Evolutionary conservation across 1,139 yeast genomes (phyloP).

Genomic region (Sugiyamaella pinicola): DNA sequence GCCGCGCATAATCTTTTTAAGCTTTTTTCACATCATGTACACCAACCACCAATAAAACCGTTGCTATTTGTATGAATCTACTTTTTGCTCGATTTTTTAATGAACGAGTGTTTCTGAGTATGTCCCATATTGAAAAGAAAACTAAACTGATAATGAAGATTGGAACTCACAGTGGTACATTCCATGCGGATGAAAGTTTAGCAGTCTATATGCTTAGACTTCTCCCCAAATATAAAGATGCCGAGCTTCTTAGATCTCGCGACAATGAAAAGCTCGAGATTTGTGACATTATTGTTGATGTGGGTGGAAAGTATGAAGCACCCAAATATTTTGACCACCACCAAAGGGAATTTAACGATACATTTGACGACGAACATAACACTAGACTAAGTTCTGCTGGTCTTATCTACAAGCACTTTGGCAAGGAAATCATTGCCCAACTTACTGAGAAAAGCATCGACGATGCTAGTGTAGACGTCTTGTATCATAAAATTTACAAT

Average conservation of each 20-base stretch:
- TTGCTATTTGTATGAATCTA: conserved; percentile 1
- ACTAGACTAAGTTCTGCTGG: conserved; percentile 96
- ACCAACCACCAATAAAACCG: background rate
- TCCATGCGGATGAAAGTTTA: conserved; percentile 97
- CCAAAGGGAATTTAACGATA: conserved; percentile 76
- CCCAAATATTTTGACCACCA: conserved; percentile 92
- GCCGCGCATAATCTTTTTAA: conserved; percentile 4
- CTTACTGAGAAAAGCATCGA: conserved; percentile 42
- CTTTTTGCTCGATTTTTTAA: background rate
- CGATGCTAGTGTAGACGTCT: conserved; percentile 48
- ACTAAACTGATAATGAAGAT: conserved; percentile 47
- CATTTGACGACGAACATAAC: conserved; percentile 55
- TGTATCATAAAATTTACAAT: conserved; percentile 74
- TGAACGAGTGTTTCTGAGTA: background rate
- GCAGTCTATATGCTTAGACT: conserved; percentile 84
- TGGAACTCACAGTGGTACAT: conserved; percentile 92
- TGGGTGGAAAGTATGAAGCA: conserved; percentile 90
- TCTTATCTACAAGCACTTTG: conserved; percentile 87
- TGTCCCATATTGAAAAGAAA: conserved; percentile 23
- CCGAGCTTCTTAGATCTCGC: conserved; percentile 79
- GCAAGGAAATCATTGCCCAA: conserved; percentile 67
- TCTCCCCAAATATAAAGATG: conserved; percentile 67
- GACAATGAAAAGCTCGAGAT: conserved; percentile 79
- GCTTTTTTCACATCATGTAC: background rate
- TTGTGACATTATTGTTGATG: conserved; percentile 93